Evolutionary conservation across 257 asterid species (phyloP), one percentile per base, ranked within the genome.

Genomic region (Solanum peruvianum): DNA sequence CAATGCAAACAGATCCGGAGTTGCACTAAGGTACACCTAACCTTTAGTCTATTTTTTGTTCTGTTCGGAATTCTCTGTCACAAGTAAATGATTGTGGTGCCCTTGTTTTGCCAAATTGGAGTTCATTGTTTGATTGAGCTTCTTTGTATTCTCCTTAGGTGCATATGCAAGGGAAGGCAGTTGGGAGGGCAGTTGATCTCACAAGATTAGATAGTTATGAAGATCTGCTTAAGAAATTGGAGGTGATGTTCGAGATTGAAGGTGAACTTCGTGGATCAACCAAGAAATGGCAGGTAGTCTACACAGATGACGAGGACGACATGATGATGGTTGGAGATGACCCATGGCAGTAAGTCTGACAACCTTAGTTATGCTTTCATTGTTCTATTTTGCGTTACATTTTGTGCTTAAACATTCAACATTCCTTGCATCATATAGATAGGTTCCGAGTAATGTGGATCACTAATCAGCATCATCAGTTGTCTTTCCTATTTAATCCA

Each of bases 301-400:
- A 94, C 92, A 94, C 99, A 20, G 99, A 97, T 89, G 93, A 94
- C 80, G 99, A 97, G 91, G 98, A 95, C 77, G 99, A 97, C 93
- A 95, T 92, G 94, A 97, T 97, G 99, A 95, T 94, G 99, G 99
- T 97, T 86, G 99, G 99, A 86, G 99, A 97, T 85, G 99, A 97
- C 87, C 99, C 99, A 33, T 97, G 99, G 99, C 99, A 93, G 99
- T 97, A 88, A 95, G 98, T 95, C 89, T 31, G 80, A 62, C 44
- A 14, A 47, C 69, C 45, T 83, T 37, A 70, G 44, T 66, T 73
- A 5, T 64, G 33, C 62, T 84, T 33, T 89, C 44, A 45, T 44
- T 12, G 37, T 25, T 86, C 77, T 62, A 62, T 37, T 67, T 70
- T 5, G 58, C 49, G 35, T 42, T 80, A 56, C 21, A 44, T 60